Base-by-base conservation (phyloP, 2,329 filamentous ascomycete genomes). In the Aureobasidium musti region DNA sequence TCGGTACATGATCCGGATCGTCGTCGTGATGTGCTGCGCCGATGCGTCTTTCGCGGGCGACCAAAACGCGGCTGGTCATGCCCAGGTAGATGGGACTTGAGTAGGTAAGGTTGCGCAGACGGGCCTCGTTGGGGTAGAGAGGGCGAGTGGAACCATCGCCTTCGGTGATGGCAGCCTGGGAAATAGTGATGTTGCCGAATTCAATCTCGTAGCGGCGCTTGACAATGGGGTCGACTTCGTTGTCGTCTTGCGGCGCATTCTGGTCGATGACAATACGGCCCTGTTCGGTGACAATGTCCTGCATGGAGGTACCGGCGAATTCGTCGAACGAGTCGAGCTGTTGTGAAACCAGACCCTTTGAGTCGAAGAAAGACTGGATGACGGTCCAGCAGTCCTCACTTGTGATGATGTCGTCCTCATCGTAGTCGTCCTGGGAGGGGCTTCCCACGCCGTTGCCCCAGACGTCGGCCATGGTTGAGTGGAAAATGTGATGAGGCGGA, bases 241-340 rank as follows among this genome's bases (percentile, higher is more conserved):
- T 87, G 66, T 87, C 84, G 67, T 87, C 85, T 37, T 89, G 88
- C 5, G 92, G 90, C 69, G 93, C 89, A 69, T 92, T 94, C 78
- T 97, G 92, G 75, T 99, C 95, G 70, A 99, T 87, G n/a, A 91
- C 92, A 69, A 98, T 89, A 71, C 89, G 87, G 47, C 91, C 91
- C 77, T 97, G 94, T 78, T 98, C 95, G 74, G 92, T 89, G 68
- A 99, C 90, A 68, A 99, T 87, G 73, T 97, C 91, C 75, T 98
- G 93, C 79, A 99, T 94, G 0, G 93, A 97, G 26, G 91, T 92
- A 68, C 90, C 89, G 67, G 95, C 93, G 75, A 99, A 99, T 77
- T 98, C 93, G 80, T 99, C 92, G 80, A 97, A 99, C 0, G 96
- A 99, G 77, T 98, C 94, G 69, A 98, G 89, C 82, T 99, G 95